Evolutionary conservation across 2,329 filamentous ascomycete species (phyloP), one percentile per base, ranked within the genome.

Genomic region (Phaeosphaeria sp.): DNA sequence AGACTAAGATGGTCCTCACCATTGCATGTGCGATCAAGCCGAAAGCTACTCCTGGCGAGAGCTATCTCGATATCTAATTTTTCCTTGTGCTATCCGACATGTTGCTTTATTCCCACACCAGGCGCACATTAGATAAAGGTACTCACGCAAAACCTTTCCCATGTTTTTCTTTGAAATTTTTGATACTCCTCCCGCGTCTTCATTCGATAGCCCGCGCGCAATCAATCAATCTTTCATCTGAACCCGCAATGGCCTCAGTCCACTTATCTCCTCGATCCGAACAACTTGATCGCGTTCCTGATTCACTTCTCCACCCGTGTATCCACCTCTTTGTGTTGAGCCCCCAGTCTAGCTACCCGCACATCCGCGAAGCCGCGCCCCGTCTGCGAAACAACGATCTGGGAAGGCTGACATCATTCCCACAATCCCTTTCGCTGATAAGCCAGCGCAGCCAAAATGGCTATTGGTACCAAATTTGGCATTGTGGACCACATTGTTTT

Each of bases 1-100:
- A 68, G 54, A 69, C 68, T 13, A 71, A 69, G 55, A 67, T 68
- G 63, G 63, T 69, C 13, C 59, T 71, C 33, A 71, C 67, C 1
- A 71, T 71, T 43, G 63, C 67, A 22, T 69, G 67, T 51, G 68
- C 64, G 8, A 57, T 59, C 39, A 71, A 68, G 55, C 63, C 66
- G n/a, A 51, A 30, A 15, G 46, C 27, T 39, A 43, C 44, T 49
- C 33, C 46, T 11, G 43, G 53, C 2, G 63, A 68, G 13, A 67
- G 56, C 45, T 70, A 66, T 49, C 59, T 68, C 27, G 60, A 68
- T 22, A 56, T 64, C n/a, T 68, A 54, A 45, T 50, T 44, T 36
- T 15, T 13, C n/a, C 17, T 25, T 20, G 3, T 50, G 30, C 21
- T 2, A 6, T 40, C 13, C 21, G 18, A 18, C 46, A 39, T 33